A percentile compares a stretch with the other conserved stretches of the same genome.
phyloP scores from a whole-genome alignment of 352 stramenopile species.

The Globisporangium yorkense region DNA sequence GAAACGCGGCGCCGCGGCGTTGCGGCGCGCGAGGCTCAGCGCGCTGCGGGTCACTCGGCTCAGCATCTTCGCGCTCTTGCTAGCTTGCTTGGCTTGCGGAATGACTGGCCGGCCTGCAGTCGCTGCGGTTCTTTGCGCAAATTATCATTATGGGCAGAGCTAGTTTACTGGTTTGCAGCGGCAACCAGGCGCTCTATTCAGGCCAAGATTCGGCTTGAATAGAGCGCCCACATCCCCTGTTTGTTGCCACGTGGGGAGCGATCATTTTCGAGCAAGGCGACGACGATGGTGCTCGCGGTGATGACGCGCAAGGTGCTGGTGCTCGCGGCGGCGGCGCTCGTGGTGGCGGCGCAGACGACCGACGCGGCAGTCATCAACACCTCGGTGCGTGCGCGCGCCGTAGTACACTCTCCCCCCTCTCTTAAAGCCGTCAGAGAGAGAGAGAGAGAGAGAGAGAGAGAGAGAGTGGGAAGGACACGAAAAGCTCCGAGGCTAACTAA shows the following conservation, averaged over 20 bases:
- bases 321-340: slow-evolving; percentile 25
- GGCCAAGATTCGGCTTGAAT: neutral
- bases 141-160: no score
- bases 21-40: slow-evolving; percentile 46
- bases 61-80: slow-evolving; percentile 27
- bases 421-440: neutral
- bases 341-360: slow-evolving; percentile 14
- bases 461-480: neutral
- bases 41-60: slow-evolving; percentile 66
- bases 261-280: neutral
- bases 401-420: neutral
- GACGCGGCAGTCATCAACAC: slow-evolving; percentile 66
- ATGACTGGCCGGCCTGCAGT: neutral
- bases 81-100: slow-evolving; percentile 3
- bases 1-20: slow-evolving; percentile 34
- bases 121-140: no score
- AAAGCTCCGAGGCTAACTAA: neutral
- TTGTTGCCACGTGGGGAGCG: neutral
- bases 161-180: neutral
- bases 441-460: neutral
- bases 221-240: neutral
- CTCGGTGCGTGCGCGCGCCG: slow-evolving; percentile 27
- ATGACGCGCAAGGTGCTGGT: slow-evolving; percentile 22
- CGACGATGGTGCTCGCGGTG: slow-evolving; percentile 1
- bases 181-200: neutral